Base-by-base conservation (phyloP, 2,329 filamentous ascomycete genomes). In the Colletotrichum sp. region DNA sequence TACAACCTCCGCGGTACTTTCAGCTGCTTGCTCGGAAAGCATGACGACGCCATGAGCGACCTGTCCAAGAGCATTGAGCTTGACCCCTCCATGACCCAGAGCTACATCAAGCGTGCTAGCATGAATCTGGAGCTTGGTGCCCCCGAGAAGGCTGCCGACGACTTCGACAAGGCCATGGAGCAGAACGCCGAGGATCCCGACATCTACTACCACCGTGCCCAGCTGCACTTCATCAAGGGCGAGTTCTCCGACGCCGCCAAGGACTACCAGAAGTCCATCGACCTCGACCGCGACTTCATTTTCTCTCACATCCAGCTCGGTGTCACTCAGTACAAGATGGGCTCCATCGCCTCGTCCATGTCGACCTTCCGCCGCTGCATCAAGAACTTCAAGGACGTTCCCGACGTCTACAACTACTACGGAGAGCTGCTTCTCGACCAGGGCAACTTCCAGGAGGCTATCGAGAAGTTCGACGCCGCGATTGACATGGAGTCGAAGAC, bases 291-390 rank as follows among this genome's bases (percentile, higher is more conserved):
- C 80, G 93, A 95, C 79, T 99, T 99, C 86, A 99, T 99, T 88
- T 99, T 98, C 91, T 98, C 96, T 9, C 97, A 99, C 88, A 99
- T 99, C 82, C 97, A 99, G 87, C 94, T 99, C 58, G 97, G 97
- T 84, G 97, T 99, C 68, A 99, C 97, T 66, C 97, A 99, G 87
- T 99, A 99, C 90, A 99, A 99, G 93, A 97, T 98, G 94, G 97
- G 97, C 79, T 98, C 95, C 34, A 94, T 99, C 74, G 97, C 97
- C 9, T 98, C 96, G 10, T 98, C 96, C 62, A 98, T 98, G 96
- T 96, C 97, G 43, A 99, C 97, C 8, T 98, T 99, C 93, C 93
- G 96, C 80, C 92, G 96, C 78, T 98, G 96, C 86, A 96, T 98
- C 85, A 99, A 98, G 93, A 98, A 98, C 88, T 99, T 99, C 83